phyloP scores from a whole-genome alignment of 345 rosid species.

The Ceriops decandra region DNA sequence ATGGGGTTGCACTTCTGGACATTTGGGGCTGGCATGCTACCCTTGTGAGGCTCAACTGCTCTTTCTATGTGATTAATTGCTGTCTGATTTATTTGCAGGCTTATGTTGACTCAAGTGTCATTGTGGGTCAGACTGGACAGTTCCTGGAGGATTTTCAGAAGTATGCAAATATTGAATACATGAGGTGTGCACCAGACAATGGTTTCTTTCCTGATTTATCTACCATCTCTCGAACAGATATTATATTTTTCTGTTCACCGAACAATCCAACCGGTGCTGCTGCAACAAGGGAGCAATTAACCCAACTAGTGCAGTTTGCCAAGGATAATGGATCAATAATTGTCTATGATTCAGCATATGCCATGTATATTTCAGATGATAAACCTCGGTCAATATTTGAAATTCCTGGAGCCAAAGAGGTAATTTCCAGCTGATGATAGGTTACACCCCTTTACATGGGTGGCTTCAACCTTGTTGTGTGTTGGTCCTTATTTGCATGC shows the following conservation, averaged over 20 bases:
- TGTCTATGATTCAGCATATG: conserved; percentile 92
- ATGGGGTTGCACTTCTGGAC: background rate
- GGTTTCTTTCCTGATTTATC: conserved; percentile 93
- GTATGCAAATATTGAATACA: conserved; percentile 77
- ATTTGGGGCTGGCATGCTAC: background rate
- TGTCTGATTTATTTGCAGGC: conserved; percentile 49
- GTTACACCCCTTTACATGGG: background rate
- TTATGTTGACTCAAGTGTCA: conserved; percentile 93
- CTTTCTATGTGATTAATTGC: background rate
- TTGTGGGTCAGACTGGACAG: conserved; percentile 87
- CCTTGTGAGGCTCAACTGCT: background rate
- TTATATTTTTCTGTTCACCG: conserved; percentile 94
- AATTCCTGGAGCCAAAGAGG: conserved; percentile 98
- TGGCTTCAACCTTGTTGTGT: background rate
- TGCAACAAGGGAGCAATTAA: conserved; percentile 86
- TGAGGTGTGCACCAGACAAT: conserved; percentile 93
- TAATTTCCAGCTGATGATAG: conserved; percentile 18
- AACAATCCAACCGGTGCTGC: conserved; percentile 95
- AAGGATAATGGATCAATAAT: conserved; percentile 89
- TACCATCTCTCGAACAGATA: conserved; percentile 60
- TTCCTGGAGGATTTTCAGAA: conserved; percentile 61
- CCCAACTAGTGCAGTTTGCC: conserved; percentile 68
- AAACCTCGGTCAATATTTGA: conserved; percentile 88
- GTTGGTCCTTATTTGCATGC: background rate
- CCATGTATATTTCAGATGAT: conserved; percentile 77